Base-by-base conservation (phyloP, 495 filamentous ascomycete genomes). In the Venustampulla echinocandica region DNA sequence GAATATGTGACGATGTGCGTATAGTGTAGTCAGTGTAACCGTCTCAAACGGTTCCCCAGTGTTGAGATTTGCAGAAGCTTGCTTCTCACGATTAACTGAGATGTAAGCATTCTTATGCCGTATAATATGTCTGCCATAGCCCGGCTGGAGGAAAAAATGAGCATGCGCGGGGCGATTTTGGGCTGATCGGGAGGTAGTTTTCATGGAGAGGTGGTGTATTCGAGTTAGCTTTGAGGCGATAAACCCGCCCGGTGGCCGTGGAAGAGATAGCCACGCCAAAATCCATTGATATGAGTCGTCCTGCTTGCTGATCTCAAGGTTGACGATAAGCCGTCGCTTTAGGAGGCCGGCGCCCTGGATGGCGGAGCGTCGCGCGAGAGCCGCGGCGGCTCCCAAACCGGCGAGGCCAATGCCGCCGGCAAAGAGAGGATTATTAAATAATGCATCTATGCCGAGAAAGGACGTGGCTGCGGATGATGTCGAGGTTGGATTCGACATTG, bases 251-350 rank as follows among this genome's bases (percentile, higher is more conserved):
- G 64, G 65, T 42, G 58, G 70, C 47, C 90, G 86, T 46, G 89
- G 90, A 22, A 83, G 69, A 13, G 88, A 85, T 68, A 98, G 85
- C 90, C 93, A 98, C 32, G 86, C 77, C 3, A 98, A 75, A 27
- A 97, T 79, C 90, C 92, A 97, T 44, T 77, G 80, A 63, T 97
- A 98, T 10, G 90, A 87, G 40, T 88, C 81, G 62, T 97, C 92
- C 56, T 87, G 85, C 58, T 85, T 84, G 57, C 81, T 89, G 61
- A 98, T 95, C 62, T 97, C 93, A 53, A 97, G 75, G 57, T 96
- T 85, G 43, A 97, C 86, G 7, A 98, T 82, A 69, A 98, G 80
- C 41, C 90, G 85, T 36, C 84, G 79, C 32, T 85, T 84, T 43
- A 95, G 64, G 44, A 95, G 74, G 30, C 69, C 69, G 19, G 80